Conservation (phyloP, 192 early-diverging fungal species). For the Coemansia sp. region DNA sequence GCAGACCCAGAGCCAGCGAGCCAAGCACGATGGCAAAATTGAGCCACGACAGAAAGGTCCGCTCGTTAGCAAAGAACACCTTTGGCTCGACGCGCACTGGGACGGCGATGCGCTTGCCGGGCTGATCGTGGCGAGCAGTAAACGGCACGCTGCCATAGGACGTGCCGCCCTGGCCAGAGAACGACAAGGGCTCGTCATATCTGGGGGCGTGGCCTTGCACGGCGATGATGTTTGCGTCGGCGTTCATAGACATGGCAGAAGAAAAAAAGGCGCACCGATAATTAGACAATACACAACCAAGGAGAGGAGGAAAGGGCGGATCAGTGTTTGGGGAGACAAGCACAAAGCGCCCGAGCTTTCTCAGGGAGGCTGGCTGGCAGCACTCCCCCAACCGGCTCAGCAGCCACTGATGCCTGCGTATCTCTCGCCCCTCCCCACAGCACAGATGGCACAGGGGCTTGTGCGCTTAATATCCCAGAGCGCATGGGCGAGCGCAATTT, state of each 20-base stretch:
- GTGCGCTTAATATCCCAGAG: not conserved
- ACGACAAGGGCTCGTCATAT: constrained; percentile 6
- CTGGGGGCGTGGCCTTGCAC: constrained; percentile 41
- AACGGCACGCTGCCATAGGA: constrained; percentile 45
- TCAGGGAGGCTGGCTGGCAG: too few relatives aligned
- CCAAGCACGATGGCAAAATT: constrained; percentile 81
- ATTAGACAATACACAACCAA: not conserved
- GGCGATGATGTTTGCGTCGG: constrained; percentile 52
- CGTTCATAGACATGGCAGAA: constrained; percentile 26
- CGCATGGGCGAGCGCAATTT: not conserved
- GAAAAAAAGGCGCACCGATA: not conserved
- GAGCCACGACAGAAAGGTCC: constrained; percentile 90
- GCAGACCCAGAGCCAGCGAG: constrained; percentile 73
- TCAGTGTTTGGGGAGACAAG: constrained; percentile 2
- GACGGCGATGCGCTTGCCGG: constrained; percentile 71
- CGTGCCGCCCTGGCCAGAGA: not conserved
- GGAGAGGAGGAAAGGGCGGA: not conserved
- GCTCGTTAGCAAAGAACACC: constrained; percentile 94
- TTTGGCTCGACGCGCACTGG: constrained; percentile 87
- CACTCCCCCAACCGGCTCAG: too few relatives aligned
- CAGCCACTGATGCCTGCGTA: too few relatives aligned
- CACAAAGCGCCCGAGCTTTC: not conserved
- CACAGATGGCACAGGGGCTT: not conserved
- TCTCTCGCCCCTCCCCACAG: too few relatives aligned
- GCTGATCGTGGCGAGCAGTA: constrained; percentile 24